These are phyloP conservation scores for Trichoderma sp. DNA, from an alignment of 2,329 filamentous ascomycete genomes.

Conservation along the genomic window DNA sequence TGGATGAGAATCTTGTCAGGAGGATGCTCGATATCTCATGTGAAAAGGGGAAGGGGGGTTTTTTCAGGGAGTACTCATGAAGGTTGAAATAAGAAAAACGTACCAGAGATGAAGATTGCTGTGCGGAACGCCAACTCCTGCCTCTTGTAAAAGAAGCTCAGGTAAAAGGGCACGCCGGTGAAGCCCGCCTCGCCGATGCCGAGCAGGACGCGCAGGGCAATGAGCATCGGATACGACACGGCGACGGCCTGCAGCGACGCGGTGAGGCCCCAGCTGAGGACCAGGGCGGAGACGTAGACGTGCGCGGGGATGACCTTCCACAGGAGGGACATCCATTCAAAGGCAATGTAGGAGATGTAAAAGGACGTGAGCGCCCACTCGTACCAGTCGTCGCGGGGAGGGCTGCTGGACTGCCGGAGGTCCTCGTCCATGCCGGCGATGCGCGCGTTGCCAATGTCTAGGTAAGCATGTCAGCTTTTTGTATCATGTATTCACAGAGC, in stretches of 20 bases:
- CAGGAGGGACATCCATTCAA: slow-evolving; percentile 67
- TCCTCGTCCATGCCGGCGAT: slow-evolving; percentile 66
- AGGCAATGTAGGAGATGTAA: slow-evolving; percentile 64
- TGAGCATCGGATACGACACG: slow-evolving; percentile 63
- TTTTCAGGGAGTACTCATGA: no score
- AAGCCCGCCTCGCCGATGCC: slow-evolving; percentile 69
- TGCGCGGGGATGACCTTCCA: slow-evolving; percentile 64
- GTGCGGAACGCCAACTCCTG: slow-evolving; percentile 82
- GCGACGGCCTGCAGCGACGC: slow-evolving; percentile 72
- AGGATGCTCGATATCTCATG: no score
- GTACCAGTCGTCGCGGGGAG: slow-evolving; percentile 54
- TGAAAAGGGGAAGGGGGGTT: no score
- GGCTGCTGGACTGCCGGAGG: slow-evolving; percentile 50
- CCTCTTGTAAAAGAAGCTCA: slow-evolving; percentile 65
- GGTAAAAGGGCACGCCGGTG: slow-evolving; percentile 63
- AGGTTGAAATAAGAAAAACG: slow-evolving; percentile 20
- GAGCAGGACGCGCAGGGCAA: slow-evolving; percentile 58
- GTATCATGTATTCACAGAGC: no score
- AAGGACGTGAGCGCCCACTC: slow-evolving; percentile 64
- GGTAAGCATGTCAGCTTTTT: neutral
- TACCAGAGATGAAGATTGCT: slow-evolving; percentile 79
- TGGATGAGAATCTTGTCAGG: slow-evolving; percentile 52
- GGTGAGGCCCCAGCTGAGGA: slow-evolving; percentile 76
- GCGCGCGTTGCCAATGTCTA: slow-evolving; percentile 64
- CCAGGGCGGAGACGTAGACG: slow-evolving; percentile 61